Conservation (phyloP, 1,284 basidiomycete genomes). For the Pyrrhoderma lamaoense region DNA sequence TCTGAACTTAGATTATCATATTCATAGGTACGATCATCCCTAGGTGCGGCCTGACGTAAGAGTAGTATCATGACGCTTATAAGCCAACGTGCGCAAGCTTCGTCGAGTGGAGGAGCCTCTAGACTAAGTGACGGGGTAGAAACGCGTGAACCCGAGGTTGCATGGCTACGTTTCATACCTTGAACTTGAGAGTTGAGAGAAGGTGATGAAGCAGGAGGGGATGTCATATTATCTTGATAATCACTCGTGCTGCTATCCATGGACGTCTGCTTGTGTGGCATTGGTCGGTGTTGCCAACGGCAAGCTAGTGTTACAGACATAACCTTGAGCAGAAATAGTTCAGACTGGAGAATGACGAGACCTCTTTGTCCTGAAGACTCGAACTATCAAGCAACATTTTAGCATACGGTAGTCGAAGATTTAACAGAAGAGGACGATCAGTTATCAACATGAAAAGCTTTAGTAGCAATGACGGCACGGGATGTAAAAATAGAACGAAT, state of each 20-base stretch:
- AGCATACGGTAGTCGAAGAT: neutral
- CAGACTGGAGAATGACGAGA: constrained; percentile 79
- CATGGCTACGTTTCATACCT: constrained; percentile 20
- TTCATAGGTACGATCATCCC: constrained; percentile 52
- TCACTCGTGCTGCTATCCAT: constrained; percentile 5
- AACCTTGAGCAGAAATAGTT: constrained; percentile 84
- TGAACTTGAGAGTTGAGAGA: constrained; percentile 5
- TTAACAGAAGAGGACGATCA: neutral
- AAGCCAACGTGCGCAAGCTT: constrained; percentile 80
- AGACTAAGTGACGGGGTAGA: constrained; percentile 31
- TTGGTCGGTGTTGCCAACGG: constrained; percentile 52
- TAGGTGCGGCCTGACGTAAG: constrained; percentile 63
- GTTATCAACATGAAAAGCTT: too few relatives aligned
- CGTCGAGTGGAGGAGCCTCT: constrained; percentile 77
- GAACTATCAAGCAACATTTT: neutral
- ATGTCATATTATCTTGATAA: neutral
- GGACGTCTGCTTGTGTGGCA: constrained; percentile 29
- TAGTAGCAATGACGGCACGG: too few relatives aligned
- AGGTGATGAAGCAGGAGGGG: constrained; percentile 10
- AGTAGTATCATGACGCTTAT: constrained; percentile 78
- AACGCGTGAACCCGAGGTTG: constrained; percentile 22
- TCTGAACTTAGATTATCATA: constrained; percentile 59
- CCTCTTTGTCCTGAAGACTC: constrained; percentile 52
- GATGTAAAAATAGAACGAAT: too few relatives aligned
- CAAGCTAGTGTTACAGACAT: constrained; percentile 72